A percentile compares a stretch with the other conserved stretches of the same genome.
phyloP scores from a whole-genome alignment of 257 asterid genomes.

The Jasminum sambac region DNA sequence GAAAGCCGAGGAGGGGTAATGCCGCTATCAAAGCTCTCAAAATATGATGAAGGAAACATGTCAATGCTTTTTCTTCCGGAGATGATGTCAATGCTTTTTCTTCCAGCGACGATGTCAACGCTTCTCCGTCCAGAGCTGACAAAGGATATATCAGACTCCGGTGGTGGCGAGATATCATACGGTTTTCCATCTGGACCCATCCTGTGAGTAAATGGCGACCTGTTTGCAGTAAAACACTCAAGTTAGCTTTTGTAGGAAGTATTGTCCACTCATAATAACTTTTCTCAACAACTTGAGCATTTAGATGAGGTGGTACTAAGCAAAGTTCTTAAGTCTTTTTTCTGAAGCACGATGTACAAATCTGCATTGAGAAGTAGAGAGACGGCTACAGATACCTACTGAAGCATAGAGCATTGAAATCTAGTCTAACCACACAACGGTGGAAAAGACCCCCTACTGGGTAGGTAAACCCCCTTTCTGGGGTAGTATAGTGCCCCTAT shows the following conservation, averaged over 20 bases:
- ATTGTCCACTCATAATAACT: not conserved
- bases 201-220: constrained; percentile 84
- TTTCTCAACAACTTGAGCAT: not conserved
- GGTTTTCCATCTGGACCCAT: constrained; percentile 75
- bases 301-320: constrained; percentile 1
- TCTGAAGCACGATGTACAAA: no score
- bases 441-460: no score
- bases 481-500: no score
- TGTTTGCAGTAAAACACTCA: constrained; percentile 31
- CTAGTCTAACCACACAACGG: no score
- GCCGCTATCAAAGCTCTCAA: constrained; percentile 53
- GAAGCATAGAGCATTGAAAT: no score
- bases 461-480: no score
- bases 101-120: not conserved
- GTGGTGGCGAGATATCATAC: constrained; percentile 60
- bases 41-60: constrained; percentile 46
- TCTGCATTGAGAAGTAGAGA: no score
- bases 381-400: no score
- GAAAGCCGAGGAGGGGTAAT: constrained; percentile 79
- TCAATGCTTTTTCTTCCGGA: constrained; percentile 56
- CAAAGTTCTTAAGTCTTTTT: not conserved
- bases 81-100: no score
- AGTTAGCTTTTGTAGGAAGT: constrained; percentile 12
- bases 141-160: constrained; percentile 83
- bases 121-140: constrained; percentile 48